Base-by-base conservation (phyloP, 371 early-diverging fungal genomes). In the Quaeritorhiza haematococci region DNA sequence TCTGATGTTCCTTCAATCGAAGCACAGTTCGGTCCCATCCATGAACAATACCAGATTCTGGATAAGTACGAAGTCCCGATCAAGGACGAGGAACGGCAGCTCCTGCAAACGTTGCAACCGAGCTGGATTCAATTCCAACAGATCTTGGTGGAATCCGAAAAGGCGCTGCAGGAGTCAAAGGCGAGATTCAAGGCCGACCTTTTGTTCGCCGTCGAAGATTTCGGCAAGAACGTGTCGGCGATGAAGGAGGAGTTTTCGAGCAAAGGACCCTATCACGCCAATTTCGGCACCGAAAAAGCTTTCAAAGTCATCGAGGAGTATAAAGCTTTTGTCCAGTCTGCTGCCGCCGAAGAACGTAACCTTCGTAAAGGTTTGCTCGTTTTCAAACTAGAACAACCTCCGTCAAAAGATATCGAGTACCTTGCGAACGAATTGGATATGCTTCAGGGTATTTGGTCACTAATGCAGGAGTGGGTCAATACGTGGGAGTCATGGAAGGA, bases 31-130 rank as follows among this genome's bases (percentile, higher is more conserved):
- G 64, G 53, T 2, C 82, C 82, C 3, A 80, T 82, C 29, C 67
- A 70, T 33, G 82, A 82, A 49, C 76, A 79, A 56, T 81, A 80
- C 58, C 63, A 73, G 55, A 77, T 82, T 33, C 54, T 80, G 49
- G 82, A 78, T 43, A 80, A 79, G 49, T 81, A 81, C 54, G 82
- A 81, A 62, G 82, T 81, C 1, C 76, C 57, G 26, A 74, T 81
- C 53, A 76, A 70, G 26, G 75, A 72, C 15, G 72, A 73, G 13
- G 82, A 81, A 53, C 67, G 68, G 43, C 45, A 48, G 4, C 54
- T 59, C 28, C 61, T 81, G 21, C 74, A 80, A 48, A 61, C 59
- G 3, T 45, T 81, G 41, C 67, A 57, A 5, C 23, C 56, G 0
- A 55, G 33, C 1, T 80, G 80, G 80, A 58, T 53, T 13, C 38